Percentiles rank a stretch among this genome's conserved stretches.
These are phyloP conservation scores for Crithidia thermophila DNA, from an alignment of 208 protist genomes.

Conservation along the genomic window DNA sequence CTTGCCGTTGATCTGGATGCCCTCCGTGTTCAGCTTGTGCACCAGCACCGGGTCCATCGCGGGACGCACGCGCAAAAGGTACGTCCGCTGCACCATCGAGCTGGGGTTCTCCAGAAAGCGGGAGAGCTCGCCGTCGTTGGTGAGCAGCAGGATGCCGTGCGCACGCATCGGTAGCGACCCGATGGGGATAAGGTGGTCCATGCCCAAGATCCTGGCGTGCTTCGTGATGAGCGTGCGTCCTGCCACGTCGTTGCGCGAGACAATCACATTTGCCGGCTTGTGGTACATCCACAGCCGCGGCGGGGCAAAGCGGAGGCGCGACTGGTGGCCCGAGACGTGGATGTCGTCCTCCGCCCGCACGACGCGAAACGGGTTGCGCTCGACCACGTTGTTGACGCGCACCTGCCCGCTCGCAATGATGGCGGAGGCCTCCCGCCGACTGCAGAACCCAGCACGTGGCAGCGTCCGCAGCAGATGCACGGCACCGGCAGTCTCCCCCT, in stretches of 20 bases:
- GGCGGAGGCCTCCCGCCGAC: constrained; percentile 67
- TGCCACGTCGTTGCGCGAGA: constrained; percentile 76
- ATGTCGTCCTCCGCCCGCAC: constrained; percentile 80
- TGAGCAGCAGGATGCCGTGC: constrained; percentile 84
- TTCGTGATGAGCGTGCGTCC: constrained; percentile 79
- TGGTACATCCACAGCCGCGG: constrained; percentile 90
- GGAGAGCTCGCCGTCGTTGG: constrained; percentile 90
- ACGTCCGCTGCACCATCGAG: constrained; percentile 85
- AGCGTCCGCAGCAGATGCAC: constrained; percentile 81
- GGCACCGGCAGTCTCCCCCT: constrained; percentile 12
- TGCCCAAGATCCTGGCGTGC: constrained; percentile 82
- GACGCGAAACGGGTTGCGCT: constrained; percentile 83
- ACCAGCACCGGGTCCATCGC: constrained; percentile 85
- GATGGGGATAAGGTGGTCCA: constrained; percentile 88
- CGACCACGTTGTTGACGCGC: constrained; percentile 82
- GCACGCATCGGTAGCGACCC: constrained; percentile 86
- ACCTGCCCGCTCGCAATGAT: constrained; percentile 86
- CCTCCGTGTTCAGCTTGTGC: constrained; percentile 85
- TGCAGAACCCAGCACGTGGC: constrained; percentile 82
- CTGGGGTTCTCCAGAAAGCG: constrained; percentile 79
- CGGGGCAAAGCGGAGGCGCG: constrained; percentile 77
- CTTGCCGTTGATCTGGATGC: constrained; percentile 81
- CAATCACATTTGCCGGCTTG: constrained; percentile 88
- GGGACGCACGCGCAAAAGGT: constrained; percentile 80
- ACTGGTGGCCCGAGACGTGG: constrained; percentile 67